phyloP scores from a whole-genome alignment of 2,329 filamentous ascomycete species.

The Talaromyces sp. region DNA sequence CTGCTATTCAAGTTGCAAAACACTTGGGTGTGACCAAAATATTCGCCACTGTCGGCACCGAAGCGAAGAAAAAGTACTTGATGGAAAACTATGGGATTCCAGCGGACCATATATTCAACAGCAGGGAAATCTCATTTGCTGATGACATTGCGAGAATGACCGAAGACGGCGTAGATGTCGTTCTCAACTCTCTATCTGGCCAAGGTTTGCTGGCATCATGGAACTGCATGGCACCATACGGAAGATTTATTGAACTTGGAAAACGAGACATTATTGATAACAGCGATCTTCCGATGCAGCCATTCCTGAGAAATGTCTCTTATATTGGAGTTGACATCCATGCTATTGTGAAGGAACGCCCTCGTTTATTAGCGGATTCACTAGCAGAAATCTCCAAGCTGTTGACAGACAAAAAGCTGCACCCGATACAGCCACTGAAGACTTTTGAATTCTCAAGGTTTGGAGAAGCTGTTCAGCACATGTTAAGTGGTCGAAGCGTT shows the following conservation, averaged over 20 bases:
- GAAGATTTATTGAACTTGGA: background rate
- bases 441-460: background rate
- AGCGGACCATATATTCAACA: background rate
- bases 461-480: background rate
- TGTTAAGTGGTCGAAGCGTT: background rate
- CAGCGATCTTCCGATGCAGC: background rate
- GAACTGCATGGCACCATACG: slow-evolving; percentile 1
- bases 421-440: background rate
- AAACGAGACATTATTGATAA: background rate
- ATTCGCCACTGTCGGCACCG: background rate
- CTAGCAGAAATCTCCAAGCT: background rate
- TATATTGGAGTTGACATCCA: background rate
- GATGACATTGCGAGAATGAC: background rate
- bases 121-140: background rate
- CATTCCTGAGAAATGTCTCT: background rate
- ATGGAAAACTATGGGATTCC: background rate
- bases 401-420: background rate
- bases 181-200: slow-evolving; percentile 8
- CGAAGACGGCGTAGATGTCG: slow-evolving; percentile 8
- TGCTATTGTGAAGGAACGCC: background rate
- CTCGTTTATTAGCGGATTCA: background rate
- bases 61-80: background rate
- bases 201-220: slow-evolving; percentile 8
- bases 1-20: slow-evolving; percentile 5
- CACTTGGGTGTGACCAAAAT: background rate